These are phyloP conservation scores for Ascobolus immersus DNA, from an alignment of 495 filamentous ascomycete species.

Conservation along the genomic window DNA sequence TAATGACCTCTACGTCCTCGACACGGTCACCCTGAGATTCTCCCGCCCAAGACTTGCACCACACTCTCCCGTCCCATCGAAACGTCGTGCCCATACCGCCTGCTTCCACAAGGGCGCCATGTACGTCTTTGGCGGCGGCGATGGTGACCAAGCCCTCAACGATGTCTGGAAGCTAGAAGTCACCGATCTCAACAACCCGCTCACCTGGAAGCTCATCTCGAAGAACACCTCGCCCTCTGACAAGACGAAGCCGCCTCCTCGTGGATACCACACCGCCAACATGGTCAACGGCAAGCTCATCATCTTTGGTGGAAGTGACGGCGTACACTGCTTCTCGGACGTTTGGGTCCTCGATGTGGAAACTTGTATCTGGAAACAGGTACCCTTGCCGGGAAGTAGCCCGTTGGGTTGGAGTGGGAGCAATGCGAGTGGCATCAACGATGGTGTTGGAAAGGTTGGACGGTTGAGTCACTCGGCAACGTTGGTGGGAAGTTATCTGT, in stretches of 20 bases:
- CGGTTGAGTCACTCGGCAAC: conserved; percentile 38
- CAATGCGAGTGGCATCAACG: conserved; percentile 5
- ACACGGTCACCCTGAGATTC: conserved; percentile 37
- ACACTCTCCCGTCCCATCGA: conserved; percentile 32
- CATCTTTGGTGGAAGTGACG: conserved; percentile 39
- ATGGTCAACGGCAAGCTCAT: conserved; percentile 44
- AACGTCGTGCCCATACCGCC: conserved; percentile 35
- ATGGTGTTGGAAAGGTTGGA: conserved; percentile 17
- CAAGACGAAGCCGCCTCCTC: conserved; percentile 26
- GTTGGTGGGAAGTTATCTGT: conserved; percentile 38
- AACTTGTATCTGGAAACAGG: conserved; percentile 26
- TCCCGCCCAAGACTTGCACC: conserved; percentile 28
- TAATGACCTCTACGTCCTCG: conserved; percentile 41
- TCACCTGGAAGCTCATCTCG: conserved; percentile 30
- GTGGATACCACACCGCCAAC: conserved; percentile 43
- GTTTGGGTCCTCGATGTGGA: conserved; percentile 45
- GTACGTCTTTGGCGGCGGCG: conserved; percentile 40
- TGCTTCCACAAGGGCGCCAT: conserved; percentile 41
- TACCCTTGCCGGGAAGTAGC: conserved; percentile 19
- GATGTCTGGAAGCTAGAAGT: conserved; percentile 44
- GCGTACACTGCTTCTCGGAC: conserved; percentile 39
- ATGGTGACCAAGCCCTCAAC: conserved; percentile 37
- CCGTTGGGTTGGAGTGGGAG: neutral
- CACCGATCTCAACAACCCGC: conserved; percentile 31
- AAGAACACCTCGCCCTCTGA: conserved; percentile 5